phyloP scores from a whole-genome alignment of 257 asterid species.

The Handroanthus guayacan region DNA sequence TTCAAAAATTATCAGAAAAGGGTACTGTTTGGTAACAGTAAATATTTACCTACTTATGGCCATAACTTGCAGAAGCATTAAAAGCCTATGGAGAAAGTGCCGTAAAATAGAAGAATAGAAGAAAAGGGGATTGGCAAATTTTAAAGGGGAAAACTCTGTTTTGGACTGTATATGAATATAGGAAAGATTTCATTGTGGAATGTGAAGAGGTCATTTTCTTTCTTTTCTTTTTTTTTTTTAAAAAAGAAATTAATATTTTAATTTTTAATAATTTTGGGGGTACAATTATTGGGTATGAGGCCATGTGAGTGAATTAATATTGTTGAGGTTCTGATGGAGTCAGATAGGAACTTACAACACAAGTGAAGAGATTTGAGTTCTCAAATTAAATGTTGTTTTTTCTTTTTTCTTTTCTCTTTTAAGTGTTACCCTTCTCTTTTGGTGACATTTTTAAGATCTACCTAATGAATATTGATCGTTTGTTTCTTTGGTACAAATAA shows the following conservation, averaged over 20 bases:
- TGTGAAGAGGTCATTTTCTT: neutral
- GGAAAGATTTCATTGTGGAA: neutral
- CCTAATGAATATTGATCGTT: no score
- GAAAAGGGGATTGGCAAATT: neutral
- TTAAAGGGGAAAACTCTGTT: neutral
- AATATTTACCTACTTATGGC: neutral
- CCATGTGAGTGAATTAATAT: neutral
- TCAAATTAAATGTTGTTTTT: no score
- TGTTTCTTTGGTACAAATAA: no score
- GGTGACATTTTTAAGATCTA: no score
- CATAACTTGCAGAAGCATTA: slow-evolving; percentile 29
- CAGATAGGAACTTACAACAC: slow-evolving; percentile 21
- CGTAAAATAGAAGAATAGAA: neutral
- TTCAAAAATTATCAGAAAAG: neutral
- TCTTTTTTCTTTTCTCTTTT: no score
- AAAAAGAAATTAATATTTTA: no score
- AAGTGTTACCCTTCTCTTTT: no score
- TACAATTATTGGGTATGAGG: neutral
- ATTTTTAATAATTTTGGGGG: no score
- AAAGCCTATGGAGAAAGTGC: slow-evolving; percentile 30
- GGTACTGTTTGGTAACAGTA: slow-evolving; percentile 40
- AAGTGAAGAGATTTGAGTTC: slow-evolving; percentile 2
- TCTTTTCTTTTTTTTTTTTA: neutral
- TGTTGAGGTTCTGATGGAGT: neutral
- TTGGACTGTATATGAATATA: neutral